Evolutionary conservation across 1,284 basidiomycete genomes (phyloP).

Genomic region (Lignosus rhinocerotis): DNA sequence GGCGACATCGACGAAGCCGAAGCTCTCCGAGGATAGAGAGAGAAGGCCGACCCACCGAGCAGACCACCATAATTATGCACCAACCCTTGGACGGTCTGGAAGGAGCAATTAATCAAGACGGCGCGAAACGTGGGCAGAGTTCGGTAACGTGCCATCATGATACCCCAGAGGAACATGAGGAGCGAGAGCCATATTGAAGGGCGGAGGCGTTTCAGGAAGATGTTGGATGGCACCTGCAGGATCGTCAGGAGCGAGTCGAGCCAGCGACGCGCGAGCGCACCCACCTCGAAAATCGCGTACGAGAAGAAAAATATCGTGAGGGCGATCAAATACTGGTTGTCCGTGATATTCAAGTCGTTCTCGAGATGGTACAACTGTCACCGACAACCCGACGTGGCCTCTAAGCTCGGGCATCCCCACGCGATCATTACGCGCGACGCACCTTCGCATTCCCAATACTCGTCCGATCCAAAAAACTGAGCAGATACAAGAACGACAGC

Average conservation of each 20-base stretch:
- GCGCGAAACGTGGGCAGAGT: not conserved
- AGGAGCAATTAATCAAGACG: not conserved
- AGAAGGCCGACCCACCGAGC: constrained; percentile 45
- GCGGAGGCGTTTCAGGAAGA: constrained; percentile 70
- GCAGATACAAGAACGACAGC: constrained; percentile 54
- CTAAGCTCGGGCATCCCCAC: not conserved
- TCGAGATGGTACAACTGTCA: not conserved
- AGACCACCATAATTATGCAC: constrained; percentile 65
- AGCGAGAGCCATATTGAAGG: constrained; percentile 67
- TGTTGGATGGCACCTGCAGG: constrained; percentile 60
- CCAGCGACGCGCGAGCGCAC: constrained; percentile 1
- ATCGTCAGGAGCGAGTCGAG: not conserved
- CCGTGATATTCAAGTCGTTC: constrained; percentile 23
- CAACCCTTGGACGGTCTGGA: constrained; percentile 66
- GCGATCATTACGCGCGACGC: constrained; percentile 40
- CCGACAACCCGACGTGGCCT: not conserved
- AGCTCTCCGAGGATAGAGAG: not conserved
- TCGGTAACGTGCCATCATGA: constrained; percentile 58
- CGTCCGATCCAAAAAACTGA: not conserved
- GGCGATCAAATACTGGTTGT: constrained; percentile 63
- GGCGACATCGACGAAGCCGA: not conserved
- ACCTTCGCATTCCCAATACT: not conserved
- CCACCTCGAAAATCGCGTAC: constrained; percentile 62
- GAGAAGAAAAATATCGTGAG: constrained; percentile 69
- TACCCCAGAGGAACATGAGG: constrained; percentile 68